Evolutionary conservation across 805 yeast genomes (phyloP).

Genomic region (Candida loeiensis): DNA sequence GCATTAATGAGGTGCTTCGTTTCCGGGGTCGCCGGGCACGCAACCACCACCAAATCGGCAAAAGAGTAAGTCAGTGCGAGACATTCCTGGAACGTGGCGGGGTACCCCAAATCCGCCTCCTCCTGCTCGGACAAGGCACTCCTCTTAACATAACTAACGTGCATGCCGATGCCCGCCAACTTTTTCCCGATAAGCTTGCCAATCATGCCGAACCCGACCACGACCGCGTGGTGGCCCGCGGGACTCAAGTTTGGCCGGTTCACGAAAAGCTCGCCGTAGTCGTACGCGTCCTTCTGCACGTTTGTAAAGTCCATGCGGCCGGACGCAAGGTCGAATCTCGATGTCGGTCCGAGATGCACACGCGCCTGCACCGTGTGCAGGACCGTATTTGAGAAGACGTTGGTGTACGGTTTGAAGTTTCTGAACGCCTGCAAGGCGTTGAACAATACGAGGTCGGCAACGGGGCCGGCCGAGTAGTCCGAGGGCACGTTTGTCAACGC

Average conservation of each 20-base stretch:
- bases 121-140: constrained; percentile 34
- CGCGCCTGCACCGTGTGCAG: constrained; percentile 47
- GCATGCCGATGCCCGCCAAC: constrained; percentile 59
- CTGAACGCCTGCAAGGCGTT: constrained; percentile 60
- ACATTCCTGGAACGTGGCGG: constrained; percentile 38
- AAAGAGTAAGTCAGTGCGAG: constrained; percentile 31
- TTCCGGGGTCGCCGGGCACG: constrained; percentile 61
- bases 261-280: constrained; percentile 46
- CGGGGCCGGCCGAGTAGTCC: constrained; percentile 60
- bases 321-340: constrained; percentile 26
- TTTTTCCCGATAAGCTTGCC: constrained; percentile 63
- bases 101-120: constrained; percentile 38
- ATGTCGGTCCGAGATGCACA: constrained; percentile 28
- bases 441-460: constrained; percentile 66
- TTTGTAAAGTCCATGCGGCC: constrained; percentile 30
- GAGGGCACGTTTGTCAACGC: constrained; percentile 56
- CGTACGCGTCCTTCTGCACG: constrained; percentile 3
- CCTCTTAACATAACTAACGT: constrained; percentile 60
- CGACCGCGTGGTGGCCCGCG: constrained; percentile 52
- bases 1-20: constrained; percentile 55
- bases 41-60: constrained; percentile 60
- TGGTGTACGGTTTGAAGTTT: constrained; percentile 37
- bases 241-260: constrained; percentile 49
- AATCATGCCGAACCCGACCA: constrained; percentile 75
- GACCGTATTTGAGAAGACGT: constrained; percentile 11